phyloP scores from a whole-genome alignment of 208 protist genomes.

The Trypanosoma grayi region DNA sequence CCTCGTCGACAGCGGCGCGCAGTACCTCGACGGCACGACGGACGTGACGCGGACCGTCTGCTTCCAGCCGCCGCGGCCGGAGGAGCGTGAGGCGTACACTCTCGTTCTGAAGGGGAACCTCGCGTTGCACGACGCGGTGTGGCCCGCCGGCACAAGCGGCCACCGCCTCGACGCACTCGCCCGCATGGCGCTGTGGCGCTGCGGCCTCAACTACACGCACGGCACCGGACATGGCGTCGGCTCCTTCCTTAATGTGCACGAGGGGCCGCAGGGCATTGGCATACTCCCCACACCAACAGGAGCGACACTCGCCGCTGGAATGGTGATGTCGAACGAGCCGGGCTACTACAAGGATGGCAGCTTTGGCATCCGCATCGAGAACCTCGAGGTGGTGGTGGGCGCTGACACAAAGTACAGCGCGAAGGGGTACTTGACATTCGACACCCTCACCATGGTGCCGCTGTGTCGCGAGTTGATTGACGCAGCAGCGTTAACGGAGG shows the following conservation, averaged over 20 bases:
- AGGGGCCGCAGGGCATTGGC: slow-evolving; percentile 89
- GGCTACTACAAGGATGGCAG: slow-evolving; percentile 97
- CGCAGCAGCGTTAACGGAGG: slow-evolving; percentile 50
- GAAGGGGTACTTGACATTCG: slow-evolving; percentile 69
- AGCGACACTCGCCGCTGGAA: slow-evolving; percentile 52
- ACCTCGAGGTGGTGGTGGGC: slow-evolving; percentile 90
- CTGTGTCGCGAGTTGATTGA: slow-evolving; percentile 92
- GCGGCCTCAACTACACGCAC: slow-evolving; percentile 95
- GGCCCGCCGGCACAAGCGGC: slow-evolving; percentile 83
- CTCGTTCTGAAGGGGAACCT: slow-evolving; percentile 96
- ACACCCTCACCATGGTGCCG: slow-evolving; percentile 87
- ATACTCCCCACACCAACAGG: slow-evolving; percentile 41
- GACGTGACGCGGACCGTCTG: slow-evolving; percentile 96
- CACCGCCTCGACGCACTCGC: slow-evolving; percentile 90
- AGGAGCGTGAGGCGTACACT: slow-evolving; percentile 93
- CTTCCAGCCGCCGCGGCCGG: slow-evolving; percentile 56
- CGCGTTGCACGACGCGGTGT: slow-evolving; percentile 74
- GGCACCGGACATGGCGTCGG: slow-evolving; percentile 97
- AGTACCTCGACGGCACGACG: slow-evolving; percentile 96
- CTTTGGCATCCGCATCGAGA: slow-evolving; percentile 99
- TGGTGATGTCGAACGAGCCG: slow-evolving; percentile 91
- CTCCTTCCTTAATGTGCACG: slow-evolving; percentile 96
- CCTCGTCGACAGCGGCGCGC: slow-evolving; percentile 95
- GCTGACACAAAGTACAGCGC: slow-evolving; percentile 50
- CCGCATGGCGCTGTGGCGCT: slow-evolving; percentile 87